Base-by-base conservation (phyloP, 2,329 filamentous ascomycete species). In the Pseudogymnoascus sp. region DNA sequence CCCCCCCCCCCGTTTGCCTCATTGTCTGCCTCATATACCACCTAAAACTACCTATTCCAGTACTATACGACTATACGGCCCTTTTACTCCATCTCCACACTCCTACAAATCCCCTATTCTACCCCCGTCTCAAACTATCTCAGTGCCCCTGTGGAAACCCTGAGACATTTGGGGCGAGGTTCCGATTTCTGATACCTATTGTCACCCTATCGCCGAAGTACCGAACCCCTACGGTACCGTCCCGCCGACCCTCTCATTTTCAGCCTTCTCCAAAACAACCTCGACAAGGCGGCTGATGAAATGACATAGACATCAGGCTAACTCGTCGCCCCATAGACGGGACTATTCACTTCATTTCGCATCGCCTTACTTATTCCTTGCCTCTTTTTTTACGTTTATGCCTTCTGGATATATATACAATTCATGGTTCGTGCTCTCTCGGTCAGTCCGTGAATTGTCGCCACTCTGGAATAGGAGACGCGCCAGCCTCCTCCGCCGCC, bases 321-420 rank as follows among this genome's bases (percentile, higher is more conserved):
- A 36, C 18, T 60, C 25, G 56, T 60, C 56, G 36, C 36, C 56
- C 56, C 21, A 25, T 60, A 60, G 56, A 60, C 56, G 56, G 56
- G 56, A 60, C 31, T 34, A 50, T 50, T 50, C 44, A 28, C 44
- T 60, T 60, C 31, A 14, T 60, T 63, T 62, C 25, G 64, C 38
- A 62, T 69, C 63, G 61, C 67, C 65, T 66, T 60, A 31, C 46
- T 67, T 64, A 67, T 66, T 62, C 61, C 53, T 64, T 61, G 62
- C 40, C 60, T 62, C 60, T 63, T 46, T 63, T 65, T 56, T 63
- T 63, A 28, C 44, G 44, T 50, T 50, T 50, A 50, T 50, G 44
- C 12, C 44, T 50, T 16, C 44, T 28, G 44, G 23, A 50, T 50
- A 50, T 50, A 50, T 50, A 50, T 65, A 37, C 42, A 61, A 40